Evolutionary conservation across 352 stramenopile genomes (phyloP).

Genomic region (Pythium pyrilobum): DNA sequence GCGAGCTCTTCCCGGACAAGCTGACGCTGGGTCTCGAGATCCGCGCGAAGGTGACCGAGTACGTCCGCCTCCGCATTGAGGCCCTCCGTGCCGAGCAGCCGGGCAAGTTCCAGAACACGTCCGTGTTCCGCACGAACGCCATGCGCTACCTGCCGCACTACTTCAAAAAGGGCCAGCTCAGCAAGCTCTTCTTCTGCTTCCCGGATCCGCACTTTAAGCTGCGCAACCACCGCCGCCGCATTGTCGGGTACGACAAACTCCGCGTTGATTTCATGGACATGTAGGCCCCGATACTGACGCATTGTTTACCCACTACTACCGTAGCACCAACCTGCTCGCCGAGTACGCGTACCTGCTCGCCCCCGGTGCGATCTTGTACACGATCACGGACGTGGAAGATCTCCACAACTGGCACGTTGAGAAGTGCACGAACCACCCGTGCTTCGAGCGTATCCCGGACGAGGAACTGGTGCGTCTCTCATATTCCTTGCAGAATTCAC

Average conservation of each 20-base stretch:
- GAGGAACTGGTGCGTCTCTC: constrained; percentile 66
- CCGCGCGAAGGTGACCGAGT: constrained; percentile 93
- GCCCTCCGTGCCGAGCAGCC: constrained; percentile 75
- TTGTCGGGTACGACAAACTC: constrained; percentile 85
- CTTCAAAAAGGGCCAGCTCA: constrained; percentile 83
- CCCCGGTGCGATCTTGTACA: constrained; percentile 93
- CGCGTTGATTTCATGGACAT: background rate
- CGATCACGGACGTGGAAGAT: constrained; percentile 98
- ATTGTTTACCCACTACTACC: no score
- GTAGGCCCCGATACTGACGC: no score
- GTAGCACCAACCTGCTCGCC: constrained; percentile 87
- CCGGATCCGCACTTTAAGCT: constrained; percentile 99
- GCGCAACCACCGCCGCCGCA: constrained; percentile 95
- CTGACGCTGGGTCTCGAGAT: constrained; percentile 97
- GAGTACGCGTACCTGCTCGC: constrained; percentile 97
- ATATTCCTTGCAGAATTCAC: background rate
- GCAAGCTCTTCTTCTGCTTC: constrained; percentile 99
- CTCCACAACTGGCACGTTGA: constrained; percentile 97
- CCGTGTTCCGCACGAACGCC: constrained; percentile 94
- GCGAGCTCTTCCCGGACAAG: constrained; percentile 89
- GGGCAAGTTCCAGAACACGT: constrained; percentile 92
- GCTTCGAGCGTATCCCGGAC: constrained; percentile 88
- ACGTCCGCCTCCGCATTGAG: constrained; percentile 89
- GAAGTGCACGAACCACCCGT: constrained; percentile 91
- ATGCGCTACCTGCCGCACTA: constrained; percentile 92